Evolutionary conservation across 2,329 filamentous ascomycete genomes (phyloP).

Genomic region (Hymenoscyphus infarciens): DNA sequence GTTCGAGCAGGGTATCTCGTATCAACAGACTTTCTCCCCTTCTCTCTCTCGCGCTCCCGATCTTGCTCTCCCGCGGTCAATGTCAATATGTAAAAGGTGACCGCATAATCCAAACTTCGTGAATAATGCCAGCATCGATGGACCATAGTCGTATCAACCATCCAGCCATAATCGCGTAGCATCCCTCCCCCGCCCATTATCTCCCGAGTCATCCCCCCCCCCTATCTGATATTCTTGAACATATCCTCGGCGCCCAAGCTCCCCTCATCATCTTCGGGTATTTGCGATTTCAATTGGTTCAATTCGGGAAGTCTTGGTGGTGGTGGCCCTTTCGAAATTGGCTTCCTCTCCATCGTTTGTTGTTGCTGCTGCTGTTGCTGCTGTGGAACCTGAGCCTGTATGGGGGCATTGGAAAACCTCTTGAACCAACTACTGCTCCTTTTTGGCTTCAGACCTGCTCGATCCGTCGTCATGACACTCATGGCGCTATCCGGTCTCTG

Average conservation of each 20-base stretch:
- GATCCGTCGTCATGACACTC: conserved; percentile 26
- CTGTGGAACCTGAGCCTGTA: neutral
- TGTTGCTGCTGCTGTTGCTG: neutral
- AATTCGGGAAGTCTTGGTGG: conserved; percentile 36
- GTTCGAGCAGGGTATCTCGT: conserved; percentile 29
- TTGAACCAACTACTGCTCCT: conserved; percentile 35
- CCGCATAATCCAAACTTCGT: conserved; percentile 19
- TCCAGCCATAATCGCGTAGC: conserved; percentile 23
- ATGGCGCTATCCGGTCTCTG: conserved; percentile 31
- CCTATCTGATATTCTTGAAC: conserved; percentile 37
- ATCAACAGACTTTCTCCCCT: conserved; percentile 14
- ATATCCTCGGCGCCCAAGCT: conserved; percentile 35
- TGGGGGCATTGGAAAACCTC: conserved; percentile 22
- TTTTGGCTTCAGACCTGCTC: conserved; percentile 25
- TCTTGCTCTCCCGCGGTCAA: conserved; percentile 7
- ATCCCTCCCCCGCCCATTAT: conserved; percentile 15
- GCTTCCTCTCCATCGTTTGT: neutral
- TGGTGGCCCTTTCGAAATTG: conserved; percentile 27
- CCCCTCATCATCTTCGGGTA: conserved; percentile 30
- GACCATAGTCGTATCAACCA: conserved; percentile 20
- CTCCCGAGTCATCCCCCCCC: neutral
- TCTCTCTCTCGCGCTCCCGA: conserved; percentile 9
- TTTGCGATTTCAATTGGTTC: conserved; percentile 33
- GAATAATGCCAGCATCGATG: conserved; percentile 24
- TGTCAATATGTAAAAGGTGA: conserved; percentile 9